These are phyloP conservation scores for Sphaerosporella brunnea DNA, from an alignment of 495 filamentous ascomycete species.

Conservation along the genomic window DNA sequence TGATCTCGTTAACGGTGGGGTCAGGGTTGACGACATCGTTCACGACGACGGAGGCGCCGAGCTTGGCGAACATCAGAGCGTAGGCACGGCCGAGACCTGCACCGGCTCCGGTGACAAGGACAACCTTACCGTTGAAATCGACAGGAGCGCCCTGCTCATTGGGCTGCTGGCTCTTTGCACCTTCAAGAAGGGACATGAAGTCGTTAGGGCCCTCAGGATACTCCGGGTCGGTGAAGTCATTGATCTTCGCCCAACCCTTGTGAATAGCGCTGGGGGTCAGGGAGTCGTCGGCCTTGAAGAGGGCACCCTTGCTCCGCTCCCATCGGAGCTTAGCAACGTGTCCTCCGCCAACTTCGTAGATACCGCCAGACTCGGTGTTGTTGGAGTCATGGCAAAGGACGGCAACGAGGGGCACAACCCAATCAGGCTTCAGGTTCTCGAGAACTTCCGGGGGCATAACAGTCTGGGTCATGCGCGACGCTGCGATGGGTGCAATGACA, in stretches of 20 bases:
- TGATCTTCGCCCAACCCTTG: constrained; percentile 72
- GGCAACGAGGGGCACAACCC: constrained; percentile 89
- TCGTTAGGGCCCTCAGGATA: constrained; percentile 78
- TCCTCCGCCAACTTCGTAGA: constrained; percentile 89
- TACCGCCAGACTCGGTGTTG: constrained; percentile 62
- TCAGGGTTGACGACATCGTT: constrained; percentile 95
- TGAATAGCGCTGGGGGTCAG: constrained; percentile 79
- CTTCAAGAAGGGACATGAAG: constrained; percentile 74
- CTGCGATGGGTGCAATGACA: constrained; percentile 90
- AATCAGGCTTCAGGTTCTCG: constrained; percentile 77
- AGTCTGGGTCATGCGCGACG: constrained; percentile 91
- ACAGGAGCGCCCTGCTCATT: constrained; percentile 60
- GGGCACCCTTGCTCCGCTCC: constrained; percentile 81
- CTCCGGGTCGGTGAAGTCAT: constrained; percentile 68
- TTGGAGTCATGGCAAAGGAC: constrained; percentile 79
- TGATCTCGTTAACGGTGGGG: constrained; percentile 77
- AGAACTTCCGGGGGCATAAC: constrained; percentile 93
- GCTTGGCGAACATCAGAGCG: constrained; percentile 75
- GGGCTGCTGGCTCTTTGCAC: constrained; percentile 59
- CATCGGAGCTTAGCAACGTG: constrained; percentile 86
- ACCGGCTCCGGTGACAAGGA: constrained; percentile 82
- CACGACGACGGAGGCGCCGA: constrained; percentile 78
- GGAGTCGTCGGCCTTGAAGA: constrained; percentile 74
- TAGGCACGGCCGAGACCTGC: constrained; percentile 86
- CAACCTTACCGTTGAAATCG: constrained; percentile 80